These are phyloP conservation scores for Udeniomyces megalosporus DNA, from an alignment of 768 basidiomycete genomes.

Conservation along the genomic window DNA sequence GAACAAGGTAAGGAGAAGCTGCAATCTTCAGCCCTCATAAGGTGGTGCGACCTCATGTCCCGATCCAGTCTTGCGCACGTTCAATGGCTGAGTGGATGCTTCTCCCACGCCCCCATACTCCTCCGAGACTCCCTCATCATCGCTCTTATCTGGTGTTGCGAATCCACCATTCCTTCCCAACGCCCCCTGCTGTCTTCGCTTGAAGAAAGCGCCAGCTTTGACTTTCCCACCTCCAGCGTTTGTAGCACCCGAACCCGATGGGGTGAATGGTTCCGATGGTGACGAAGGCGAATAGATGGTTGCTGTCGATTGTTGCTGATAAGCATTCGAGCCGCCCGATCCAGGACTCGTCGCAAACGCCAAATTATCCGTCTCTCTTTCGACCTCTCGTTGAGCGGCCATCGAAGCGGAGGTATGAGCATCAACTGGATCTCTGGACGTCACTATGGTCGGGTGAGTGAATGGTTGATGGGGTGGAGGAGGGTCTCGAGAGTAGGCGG, in stretches of 20 bases:
- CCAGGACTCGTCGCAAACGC: background rate
- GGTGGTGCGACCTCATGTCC: too few species aligned
- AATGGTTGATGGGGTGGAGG: background rate
- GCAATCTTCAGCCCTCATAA: too few species aligned
- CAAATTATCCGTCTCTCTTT: conserved; percentile 14
- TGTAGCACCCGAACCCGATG: too few species aligned
- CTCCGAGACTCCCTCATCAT: background rate
- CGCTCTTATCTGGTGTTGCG: background rate
- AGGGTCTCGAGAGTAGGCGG: background rate
- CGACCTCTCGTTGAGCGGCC: conserved; percentile 14
- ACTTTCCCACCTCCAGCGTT: conserved; percentile 5
- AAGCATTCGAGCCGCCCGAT: too few species aligned
- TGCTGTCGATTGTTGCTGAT: too few species aligned
- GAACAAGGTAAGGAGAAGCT: too few species aligned
- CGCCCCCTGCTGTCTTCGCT: background rate
- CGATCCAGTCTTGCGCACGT: background rate
- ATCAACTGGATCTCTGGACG: background rate
- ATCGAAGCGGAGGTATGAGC: background rate
- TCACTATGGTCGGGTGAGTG: background rate
- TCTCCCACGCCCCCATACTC: background rate
- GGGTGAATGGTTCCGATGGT: too few species aligned
- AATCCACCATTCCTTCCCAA: background rate
- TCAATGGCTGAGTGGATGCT: background rate
- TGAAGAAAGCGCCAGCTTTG: conserved; percentile 16
- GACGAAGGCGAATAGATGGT: too few species aligned